These are phyloP conservation scores for Pythium sp. DNA, from an alignment of 352 stramenopile genomes.

Conservation along the genomic window DNA sequence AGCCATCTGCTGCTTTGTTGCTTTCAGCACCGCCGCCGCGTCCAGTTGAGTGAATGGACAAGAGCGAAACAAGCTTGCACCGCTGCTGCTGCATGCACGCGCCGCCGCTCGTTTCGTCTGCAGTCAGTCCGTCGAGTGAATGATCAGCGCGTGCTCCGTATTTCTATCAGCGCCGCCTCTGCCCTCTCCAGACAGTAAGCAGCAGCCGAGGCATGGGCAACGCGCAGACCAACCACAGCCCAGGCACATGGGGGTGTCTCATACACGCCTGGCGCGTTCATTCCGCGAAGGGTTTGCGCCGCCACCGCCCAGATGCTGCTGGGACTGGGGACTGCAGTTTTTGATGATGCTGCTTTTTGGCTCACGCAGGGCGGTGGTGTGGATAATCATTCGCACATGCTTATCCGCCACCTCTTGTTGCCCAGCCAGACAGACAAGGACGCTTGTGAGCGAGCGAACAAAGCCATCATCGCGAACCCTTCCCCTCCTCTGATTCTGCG, in stretches of 20 bases:
- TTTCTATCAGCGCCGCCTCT: slow-evolving; percentile 1
- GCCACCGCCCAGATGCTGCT: neutral
- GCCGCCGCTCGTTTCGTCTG: neutral
- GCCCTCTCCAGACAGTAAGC: neutral
- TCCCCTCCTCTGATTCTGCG: slow-evolving; percentile 6
- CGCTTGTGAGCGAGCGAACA: neutral
- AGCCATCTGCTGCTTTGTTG: neutral
- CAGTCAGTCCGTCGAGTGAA: slow-evolving; percentile 2
- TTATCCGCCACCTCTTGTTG: neutral
- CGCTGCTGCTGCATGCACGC: neutral
- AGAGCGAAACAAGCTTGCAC: neutral
- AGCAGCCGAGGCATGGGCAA: neutral
- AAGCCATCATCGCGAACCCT: slow-evolving; percentile 3
- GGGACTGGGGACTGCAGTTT: neutral
- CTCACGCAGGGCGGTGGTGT: neutral
- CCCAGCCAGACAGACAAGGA: neutral
- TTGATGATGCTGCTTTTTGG: slow-evolving; percentile 5
- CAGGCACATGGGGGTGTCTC: neutral
- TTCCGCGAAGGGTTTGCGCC: neutral
- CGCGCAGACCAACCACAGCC: neutral
- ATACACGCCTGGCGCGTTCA: neutral
- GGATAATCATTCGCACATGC: neutral
- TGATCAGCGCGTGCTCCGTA: slow-evolving; percentile 1
- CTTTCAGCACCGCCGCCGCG: neutral
- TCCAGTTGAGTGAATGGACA: neutral